A percentile compares a stretch with the other conserved stretches of the same genome.
These are phyloP conservation scores for Galerina sulciceps DNA, from an alignment of 768 basidiomycete species.

Conservation along the genomic window DNA sequence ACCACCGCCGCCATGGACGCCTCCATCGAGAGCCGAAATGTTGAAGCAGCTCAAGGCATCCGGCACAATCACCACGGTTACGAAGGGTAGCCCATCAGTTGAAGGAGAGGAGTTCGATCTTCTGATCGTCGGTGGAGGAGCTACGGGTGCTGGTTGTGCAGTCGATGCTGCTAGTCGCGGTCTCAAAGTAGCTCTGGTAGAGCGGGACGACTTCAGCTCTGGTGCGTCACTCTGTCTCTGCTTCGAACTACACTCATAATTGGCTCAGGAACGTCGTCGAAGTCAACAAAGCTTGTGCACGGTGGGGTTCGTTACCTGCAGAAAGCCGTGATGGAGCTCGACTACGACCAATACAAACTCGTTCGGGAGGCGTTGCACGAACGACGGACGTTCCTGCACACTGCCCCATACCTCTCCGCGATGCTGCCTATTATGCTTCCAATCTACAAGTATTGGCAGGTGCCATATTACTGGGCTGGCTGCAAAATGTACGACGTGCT, in stretches of 20 bases:
- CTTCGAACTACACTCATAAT: not conserved
- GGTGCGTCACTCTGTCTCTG: conserved; percentile 48
- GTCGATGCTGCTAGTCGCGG: conserved; percentile 93
- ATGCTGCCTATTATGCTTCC: conserved; percentile 99
- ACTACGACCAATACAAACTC: conserved; percentile 96
- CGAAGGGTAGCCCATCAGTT: conserved; percentile 3
- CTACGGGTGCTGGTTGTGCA: conserved; percentile 96
- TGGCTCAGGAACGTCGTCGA: conserved; percentile 84
- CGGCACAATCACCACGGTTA: conserved; percentile 26
- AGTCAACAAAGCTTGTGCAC: conserved; percentile 98
- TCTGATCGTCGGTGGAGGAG: conserved; percentile 51
- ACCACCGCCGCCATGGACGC: conserved; percentile 81
- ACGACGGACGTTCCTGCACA: conserved; percentile 91
- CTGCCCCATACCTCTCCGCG: conserved; percentile 88
- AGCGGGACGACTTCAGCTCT: conserved; percentile 89
- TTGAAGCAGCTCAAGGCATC: conserved; percentile 59
- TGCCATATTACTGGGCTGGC: conserved; percentile 95
- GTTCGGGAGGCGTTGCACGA: conserved; percentile 96
- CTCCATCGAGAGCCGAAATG: conserved; percentile 72
- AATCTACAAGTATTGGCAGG: conserved; percentile 98
- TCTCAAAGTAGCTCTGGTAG: conserved; percentile 90
- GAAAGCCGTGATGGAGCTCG: conserved; percentile 93
- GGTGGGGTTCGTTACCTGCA: conserved; percentile 98
- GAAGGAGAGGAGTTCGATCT: conserved; percentile 29
- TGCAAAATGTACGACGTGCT: conserved; percentile 96